phyloP scores from a whole-genome alignment of 1,139 yeast species.

The Saccharomycopsis crataegensis region DNA sequence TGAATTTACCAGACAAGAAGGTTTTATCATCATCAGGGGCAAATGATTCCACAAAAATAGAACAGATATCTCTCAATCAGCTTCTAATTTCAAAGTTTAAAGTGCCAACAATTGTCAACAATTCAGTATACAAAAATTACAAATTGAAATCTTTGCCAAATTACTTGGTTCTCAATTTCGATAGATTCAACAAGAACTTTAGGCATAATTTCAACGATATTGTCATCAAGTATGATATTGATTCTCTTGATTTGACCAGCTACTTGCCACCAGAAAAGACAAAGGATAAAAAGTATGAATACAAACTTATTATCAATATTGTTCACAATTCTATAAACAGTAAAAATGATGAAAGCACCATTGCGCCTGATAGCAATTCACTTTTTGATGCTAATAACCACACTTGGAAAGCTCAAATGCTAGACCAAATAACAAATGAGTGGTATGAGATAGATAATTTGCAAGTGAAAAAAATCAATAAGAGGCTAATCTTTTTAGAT shows the following conservation, averaged over 20 bases:
- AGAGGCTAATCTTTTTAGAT: conserved; percentile 53
- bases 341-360: conserved; percentile 15
- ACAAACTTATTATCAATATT: conserved; percentile 45
- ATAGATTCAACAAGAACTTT: conserved; percentile 40
- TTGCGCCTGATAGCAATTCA: not conserved
- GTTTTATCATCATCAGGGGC: conserved; percentile 29
- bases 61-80: conserved; percentile 38
- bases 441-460: conserved; percentile 60
- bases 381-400: conserved; percentile 14
- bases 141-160: conserved; percentile 43
- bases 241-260: conserved; percentile 35
- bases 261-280: conserved; percentile 20
- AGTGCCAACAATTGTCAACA: conserved; percentile 23
- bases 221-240: conserved; percentile 53
- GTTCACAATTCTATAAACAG: conserved; percentile 33
- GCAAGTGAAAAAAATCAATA: conserved; percentile 38
- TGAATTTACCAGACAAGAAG: conserved; percentile 45
- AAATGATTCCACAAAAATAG: conserved; percentile 26
- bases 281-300: conserved; percentile 26
- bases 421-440: conserved; percentile 32
- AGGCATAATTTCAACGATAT: conserved; percentile 45
- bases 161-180: conserved; percentile 47
- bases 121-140: conserved; percentile 31
- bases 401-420: conserved; percentile 48
- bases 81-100: conserved; percentile 35